Base-by-base conservation (phyloP, 495 filamentous ascomycete species). In the Penicillium paxilli region DNA sequence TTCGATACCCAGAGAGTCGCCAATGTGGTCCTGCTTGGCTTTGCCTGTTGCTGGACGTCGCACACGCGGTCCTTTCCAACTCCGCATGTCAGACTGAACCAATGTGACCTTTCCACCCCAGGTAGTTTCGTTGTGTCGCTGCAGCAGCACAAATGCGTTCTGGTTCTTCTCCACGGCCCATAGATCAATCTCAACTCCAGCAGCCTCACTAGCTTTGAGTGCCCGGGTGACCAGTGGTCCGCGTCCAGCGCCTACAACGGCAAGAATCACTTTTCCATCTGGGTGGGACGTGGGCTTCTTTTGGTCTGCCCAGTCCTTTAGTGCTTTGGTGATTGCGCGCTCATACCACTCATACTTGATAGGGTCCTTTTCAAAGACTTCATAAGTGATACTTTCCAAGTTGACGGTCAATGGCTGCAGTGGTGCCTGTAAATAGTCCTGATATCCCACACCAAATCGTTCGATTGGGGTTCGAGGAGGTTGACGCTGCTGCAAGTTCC, bases 111-210 rank as follows among this genome's bases (percentile, higher is more conserved):
- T 78, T 19, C 83, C 81, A 47, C 70, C 75, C 94, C 94, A 99
- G 35, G 81, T 79, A 6, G 59, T 69, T 60, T 86, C 80, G 63
- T 99, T 99, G 55, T 94, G 89, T 16, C 87, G 79, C 44, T 96
- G 85, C 14, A 99, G 81, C 49, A 96, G 83, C 38, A 99, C 91
- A 63, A 90, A 96, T 3, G 94, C 94, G 69, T 98, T 97, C 1
- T 90, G 93, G 62, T 99, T 99, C 80, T 99, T 99, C 73, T 99
- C 94, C 4, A 99, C 81, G 0, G 90, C 95, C 86, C 90, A 96
- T 17, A 96, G 74, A 40, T 89, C 86, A 49, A 99, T 87, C 7
- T 81, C 70, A 4, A 96, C 87, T 9, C 87, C 85, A 9, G 91
- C 86, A n/a, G 71, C 70, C 28, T 84, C 76, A 66, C 89, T 91